phyloP scores from a whole-genome alignment of 805 yeast genomes.

The Wickerhamomyces sydowiorum region DNA sequence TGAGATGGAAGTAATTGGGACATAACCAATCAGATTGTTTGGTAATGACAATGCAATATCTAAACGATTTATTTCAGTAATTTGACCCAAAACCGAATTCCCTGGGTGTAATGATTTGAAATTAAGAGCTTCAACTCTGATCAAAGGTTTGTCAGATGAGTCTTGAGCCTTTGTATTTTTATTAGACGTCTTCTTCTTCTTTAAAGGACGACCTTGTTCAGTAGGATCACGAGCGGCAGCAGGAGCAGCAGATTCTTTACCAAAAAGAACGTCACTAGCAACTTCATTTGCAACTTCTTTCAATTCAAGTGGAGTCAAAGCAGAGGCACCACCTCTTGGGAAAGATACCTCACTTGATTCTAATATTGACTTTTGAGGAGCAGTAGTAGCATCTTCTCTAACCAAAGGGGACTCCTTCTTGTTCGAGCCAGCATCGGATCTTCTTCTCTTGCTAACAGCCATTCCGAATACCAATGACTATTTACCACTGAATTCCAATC shows the following conservation, averaged over 20 bases:
- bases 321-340: slow-evolving; percentile 95
- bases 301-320: slow-evolving; percentile 81
- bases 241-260: slow-evolving; percentile 15
- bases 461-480: slow-evolving; percentile 4
- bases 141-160: slow-evolving; percentile 22
- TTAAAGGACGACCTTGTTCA: slow-evolving; percentile 27
- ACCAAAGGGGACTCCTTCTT: slow-evolving; percentile 33
- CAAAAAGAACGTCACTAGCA: slow-evolving; percentile 78
- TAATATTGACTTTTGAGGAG: slow-evolving; percentile 30
- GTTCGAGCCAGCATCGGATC: slow-evolving; percentile 34
- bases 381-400: slow-evolving; percentile 34
- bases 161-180: slow-evolving; percentile 20
- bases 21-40: slow-evolving; percentile 73
- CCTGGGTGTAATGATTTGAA: slow-evolving; percentile 68
- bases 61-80: slow-evolving; percentile 50
- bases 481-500: neutral
- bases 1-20: slow-evolving; percentile 70
- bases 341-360: slow-evolving; percentile 42
- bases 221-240: slow-evolving; percentile 10
- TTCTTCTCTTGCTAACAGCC: slow-evolving; percentile 39
- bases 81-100: slow-evolving; percentile 70
- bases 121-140: slow-evolving; percentile 55
- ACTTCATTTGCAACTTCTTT: slow-evolving; percentile 93
- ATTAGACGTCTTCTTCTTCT: slow-evolving; percentile 32
- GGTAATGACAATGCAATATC: slow-evolving; percentile 72